phyloP scores from a whole-genome alignment of 2,329 filamentous ascomycete species.

The Cadophora sp. region DNA sequence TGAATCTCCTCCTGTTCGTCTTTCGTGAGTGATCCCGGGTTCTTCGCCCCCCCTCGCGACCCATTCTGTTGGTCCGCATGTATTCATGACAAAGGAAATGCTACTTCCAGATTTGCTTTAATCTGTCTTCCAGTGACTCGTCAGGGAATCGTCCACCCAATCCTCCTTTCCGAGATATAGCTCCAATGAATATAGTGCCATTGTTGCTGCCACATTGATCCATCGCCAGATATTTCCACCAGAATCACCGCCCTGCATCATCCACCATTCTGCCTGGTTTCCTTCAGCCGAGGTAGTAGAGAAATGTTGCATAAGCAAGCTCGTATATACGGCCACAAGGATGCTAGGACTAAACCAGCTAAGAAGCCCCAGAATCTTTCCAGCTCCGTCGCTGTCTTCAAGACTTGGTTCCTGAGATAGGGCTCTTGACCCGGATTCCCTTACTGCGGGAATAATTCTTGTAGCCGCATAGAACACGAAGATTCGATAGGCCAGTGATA shows the following conservation, averaged over 20 bases:
- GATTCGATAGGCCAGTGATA: conserved; percentile 90
- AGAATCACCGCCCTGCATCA: conserved; percentile 78
- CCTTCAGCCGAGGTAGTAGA: conserved; percentile 72
- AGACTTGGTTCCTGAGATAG: conserved; percentile 84
- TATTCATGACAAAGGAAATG: conserved; percentile 23
- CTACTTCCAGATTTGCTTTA: conserved; percentile 53
- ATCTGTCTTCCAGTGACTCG: conserved; percentile 92
- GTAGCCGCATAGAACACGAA: conserved; percentile 96
- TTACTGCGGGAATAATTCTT: conserved; percentile 92
- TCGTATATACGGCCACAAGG: conserved; percentile 95
- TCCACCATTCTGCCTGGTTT: conserved; percentile 78
- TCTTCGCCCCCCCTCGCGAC: conserved; percentile 2
- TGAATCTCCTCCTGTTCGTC: conserved; percentile 1
- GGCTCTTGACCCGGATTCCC: conserved; percentile 82
- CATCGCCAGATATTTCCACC: conserved; percentile 91
- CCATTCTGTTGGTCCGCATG: neutral
- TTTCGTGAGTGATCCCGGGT: neutral
- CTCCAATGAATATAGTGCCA: conserved; percentile 89
- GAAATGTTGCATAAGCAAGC: conserved; percentile 93
- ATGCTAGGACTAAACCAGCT: conserved; percentile 96
- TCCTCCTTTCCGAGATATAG: conserved; percentile 86
- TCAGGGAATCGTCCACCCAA: conserved; percentile 69
- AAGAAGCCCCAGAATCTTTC: conserved; percentile 79
- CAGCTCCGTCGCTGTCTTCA: conserved; percentile 85
- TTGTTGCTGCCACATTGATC: conserved; percentile 89